Base-by-base conservation (phyloP, 2,329 filamentous ascomycete species). In the Waltergamsia citrina region DNA sequence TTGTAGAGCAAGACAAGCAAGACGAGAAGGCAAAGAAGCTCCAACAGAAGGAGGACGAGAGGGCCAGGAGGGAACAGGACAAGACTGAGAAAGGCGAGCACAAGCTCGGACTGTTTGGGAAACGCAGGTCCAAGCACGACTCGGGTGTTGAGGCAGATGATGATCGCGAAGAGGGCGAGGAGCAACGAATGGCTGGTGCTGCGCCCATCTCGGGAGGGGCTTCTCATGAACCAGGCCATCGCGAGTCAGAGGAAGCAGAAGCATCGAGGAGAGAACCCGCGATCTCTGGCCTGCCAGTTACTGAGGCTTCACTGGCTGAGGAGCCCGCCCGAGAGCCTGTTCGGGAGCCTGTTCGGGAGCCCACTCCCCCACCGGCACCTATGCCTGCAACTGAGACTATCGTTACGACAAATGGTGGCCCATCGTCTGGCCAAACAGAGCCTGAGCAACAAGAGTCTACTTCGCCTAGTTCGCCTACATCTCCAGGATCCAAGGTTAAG, bases 61-160 rank as follows among this genome's bases (percentile, higher is more conserved):
- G 47, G 35, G 54, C 59, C 9, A 63, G 60, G 39, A 75, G 65
- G 35, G 64, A 69, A 8, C 68, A 69, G 40, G 68, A 69, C 35
- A 71, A 69, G 46, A 59, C 63, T 3, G 62, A 58, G 28, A 71
- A 64, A 42, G 61, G 62, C 2, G 71, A 74, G 41, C 66, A 75
- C 41, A 76, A 71, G 8, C 44, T 57, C 4, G 48, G 52, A 15
- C 67, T 70, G 40, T 65, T 69, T 36, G 68, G 75, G 35, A 75
- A 71, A 49, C 67, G 65, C 17, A 74, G 62, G 36, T 51, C 54
- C 2, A 52, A 52, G 32, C 38, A 46, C 3, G 50, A 43, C 8
- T 28, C 44, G 14, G 35, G 40, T 43, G n/a, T 25, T 10, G 9
- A 37, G 43, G 8, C 38, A 36, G 38, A 33, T 19, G 38, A 21